Evolutionary conservation across 83 land plant species (phyloP).

Genomic region (Larix sibirica): DNA sequence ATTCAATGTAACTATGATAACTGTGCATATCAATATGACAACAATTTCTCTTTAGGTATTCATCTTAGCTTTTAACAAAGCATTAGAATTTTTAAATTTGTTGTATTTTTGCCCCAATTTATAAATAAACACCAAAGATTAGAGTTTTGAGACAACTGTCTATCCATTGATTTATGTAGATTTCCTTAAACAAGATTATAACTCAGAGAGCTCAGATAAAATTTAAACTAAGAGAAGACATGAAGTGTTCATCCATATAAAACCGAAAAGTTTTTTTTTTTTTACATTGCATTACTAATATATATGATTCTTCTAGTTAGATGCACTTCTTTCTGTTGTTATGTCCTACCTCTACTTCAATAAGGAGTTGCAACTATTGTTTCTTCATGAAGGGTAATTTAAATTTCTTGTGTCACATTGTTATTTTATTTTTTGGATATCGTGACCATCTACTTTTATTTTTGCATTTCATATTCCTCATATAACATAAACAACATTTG

Average conservation of each 20-base stretch:
- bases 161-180: too few species aligned
- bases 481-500: neutral
- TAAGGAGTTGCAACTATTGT: constrained; percentile 41
- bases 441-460: too few species aligned
- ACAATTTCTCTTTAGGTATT: constrained; percentile 62
- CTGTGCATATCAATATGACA: constrained; percentile 71
- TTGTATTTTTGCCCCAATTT: neutral
- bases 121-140: neutral
- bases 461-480: too few species aligned
- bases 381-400: constrained; percentile 36
- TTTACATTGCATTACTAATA: too few species aligned
- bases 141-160: neutral
- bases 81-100: neutral
- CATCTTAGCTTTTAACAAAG: neutral
- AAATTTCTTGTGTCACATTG: neutral
- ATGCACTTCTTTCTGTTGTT: constrained; percentile 61
- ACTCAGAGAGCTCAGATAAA: too few species aligned
- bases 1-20: constrained; percentile 70
- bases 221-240: too few species aligned
- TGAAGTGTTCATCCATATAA: too few species aligned
- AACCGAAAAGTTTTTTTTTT: too few species aligned
- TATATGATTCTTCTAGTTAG: constrained; percentile 57
- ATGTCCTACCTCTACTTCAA: constrained; percentile 66
- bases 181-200: too few species aligned
- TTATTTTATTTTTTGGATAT: too few species aligned